A percentile compares a stretch with the other conserved stretches of the same genome.
Evolutionary conservation across 1,139 yeast genomes (phyloP).

Genomic region (Yamadazyma diospyri): DNA sequence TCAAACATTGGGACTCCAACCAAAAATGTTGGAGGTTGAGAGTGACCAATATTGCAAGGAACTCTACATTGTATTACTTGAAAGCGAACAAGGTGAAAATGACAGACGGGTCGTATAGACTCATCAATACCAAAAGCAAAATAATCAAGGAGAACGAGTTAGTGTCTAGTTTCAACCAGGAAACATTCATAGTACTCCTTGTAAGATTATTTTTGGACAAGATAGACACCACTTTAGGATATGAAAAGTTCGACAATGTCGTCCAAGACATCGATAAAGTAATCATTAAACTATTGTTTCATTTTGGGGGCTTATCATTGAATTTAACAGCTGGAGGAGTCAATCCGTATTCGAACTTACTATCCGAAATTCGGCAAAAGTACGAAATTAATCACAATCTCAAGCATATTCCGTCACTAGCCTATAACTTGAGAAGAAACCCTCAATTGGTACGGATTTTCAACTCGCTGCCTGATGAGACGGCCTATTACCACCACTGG

Average conservation of each 20-base stretch:
- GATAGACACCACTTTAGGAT: conserved; percentile 35
- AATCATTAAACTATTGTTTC: conserved; percentile 24
- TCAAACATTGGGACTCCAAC: conserved; percentile 25
- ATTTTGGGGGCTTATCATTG: conserved; percentile 31
- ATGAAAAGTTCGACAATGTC: conserved; percentile 28
- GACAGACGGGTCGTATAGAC: conserved; percentile 14
- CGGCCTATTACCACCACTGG: conserved; percentile 35
- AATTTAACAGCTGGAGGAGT: conserved; percentile 8
- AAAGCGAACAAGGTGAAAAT: conserved; percentile 16
- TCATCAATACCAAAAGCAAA: conserved; percentile 18
- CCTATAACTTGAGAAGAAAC: conserved; percentile 32
- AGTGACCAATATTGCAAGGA: conserved; percentile 26
- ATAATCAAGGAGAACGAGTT: conserved; percentile 26
- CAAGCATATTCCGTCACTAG: conserved; percentile 23
- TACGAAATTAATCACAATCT: conserved; percentile 26
- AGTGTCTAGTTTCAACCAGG: conserved; percentile 29
- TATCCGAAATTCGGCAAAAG: conserved; percentile 12
- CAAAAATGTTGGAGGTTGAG: conserved; percentile 22
- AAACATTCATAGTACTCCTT: conserved; percentile 28
- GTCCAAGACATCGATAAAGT: conserved; percentile 24
- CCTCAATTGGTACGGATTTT: conserved; percentile 34
- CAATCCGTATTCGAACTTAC: conserved; percentile 23
- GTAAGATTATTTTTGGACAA: conserved; percentile 30
- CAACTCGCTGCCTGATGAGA: conserved; percentile 45
- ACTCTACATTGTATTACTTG: conserved; percentile 27